Percentiles rank a stretch among this genome's conserved stretches.
Evolutionary conservation across 2,329 filamentous ascomycete genomes (phyloP).

Genomic region (Cladosporium cucumerinum): DNA sequence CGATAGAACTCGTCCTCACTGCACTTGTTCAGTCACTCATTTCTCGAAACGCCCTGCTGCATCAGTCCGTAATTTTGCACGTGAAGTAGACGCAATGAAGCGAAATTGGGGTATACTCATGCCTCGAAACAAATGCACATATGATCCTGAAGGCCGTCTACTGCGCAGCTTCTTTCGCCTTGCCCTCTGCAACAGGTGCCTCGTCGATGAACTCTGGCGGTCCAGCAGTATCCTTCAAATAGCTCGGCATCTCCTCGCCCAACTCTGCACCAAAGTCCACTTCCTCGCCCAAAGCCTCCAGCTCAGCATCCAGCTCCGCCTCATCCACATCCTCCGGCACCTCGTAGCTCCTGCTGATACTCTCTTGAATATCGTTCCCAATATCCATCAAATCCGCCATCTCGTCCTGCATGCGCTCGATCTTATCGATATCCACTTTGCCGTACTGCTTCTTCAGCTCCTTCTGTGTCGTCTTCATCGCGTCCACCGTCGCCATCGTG

Average conservation of each 20-base stretch:
- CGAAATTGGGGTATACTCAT: slow-evolving; percentile 4
- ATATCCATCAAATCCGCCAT: slow-evolving; percentile 98
- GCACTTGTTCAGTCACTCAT: neutral
- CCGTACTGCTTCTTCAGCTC: slow-evolving; percentile 90
- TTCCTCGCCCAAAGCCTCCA: slow-evolving; percentile 91
- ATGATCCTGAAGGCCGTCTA: slow-evolving; percentile 10
- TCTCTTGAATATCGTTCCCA: slow-evolving; percentile 97
- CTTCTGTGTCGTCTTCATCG: slow-evolving; percentile 96
- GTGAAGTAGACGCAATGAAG: neutral
- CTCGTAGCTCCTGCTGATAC: slow-evolving; percentile 85
- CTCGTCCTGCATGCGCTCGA: slow-evolving; percentile 95
- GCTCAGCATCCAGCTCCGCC: slow-evolving; percentile 89
- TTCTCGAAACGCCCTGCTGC: neutral
- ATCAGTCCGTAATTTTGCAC: neutral
- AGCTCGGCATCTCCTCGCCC: slow-evolving; percentile 64
- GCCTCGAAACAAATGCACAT: neutral
- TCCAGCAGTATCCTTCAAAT: slow-evolving; percentile 71
- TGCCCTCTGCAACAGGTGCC: slow-evolving; percentile 53
- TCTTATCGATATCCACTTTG: slow-evolving; percentile 96
- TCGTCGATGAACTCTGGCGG: slow-evolving; percentile 90
- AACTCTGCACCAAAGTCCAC: slow-evolving; percentile 77
- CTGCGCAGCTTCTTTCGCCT: slow-evolving; percentile 32
- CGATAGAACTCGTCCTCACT: neutral
- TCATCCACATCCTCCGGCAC: slow-evolving; percentile 97
- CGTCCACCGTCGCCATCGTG: slow-evolving; percentile 96